Percentiles rank a stretch among this genome's conserved stretches.
These are phyloP conservation scores for Ogataea pignaliae DNA, from an alignment of 805 yeast species.

Conservation along the genomic window DNA sequence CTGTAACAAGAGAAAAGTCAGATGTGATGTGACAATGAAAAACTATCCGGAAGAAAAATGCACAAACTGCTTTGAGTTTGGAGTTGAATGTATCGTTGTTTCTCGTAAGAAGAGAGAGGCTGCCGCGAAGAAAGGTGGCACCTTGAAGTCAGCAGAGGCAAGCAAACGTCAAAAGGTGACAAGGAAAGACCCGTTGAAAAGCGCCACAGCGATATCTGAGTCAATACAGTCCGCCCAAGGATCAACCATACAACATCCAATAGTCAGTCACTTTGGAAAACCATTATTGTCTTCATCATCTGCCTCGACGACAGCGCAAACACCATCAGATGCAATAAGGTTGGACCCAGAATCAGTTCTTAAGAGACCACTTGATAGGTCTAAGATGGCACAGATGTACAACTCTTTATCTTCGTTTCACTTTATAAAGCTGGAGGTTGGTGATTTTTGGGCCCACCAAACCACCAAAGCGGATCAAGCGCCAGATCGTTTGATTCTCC, in stretches of 20 bases:
- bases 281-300: too few species aligned
- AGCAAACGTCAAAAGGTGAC: background rate
- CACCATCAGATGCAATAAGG: background rate
- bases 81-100: conserved; percentile 1
- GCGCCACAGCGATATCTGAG: too few species aligned
- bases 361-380: background rate
- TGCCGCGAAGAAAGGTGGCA: background rate
- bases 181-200: background rate
- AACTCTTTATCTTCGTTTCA: background rate
- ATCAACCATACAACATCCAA: background rate
- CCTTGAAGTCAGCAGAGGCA: background rate
- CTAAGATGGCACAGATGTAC: conserved; percentile 1
- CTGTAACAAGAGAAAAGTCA: conserved; percentile 2
- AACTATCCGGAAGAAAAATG: background rate
- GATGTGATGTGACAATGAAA: conserved; percentile 2
- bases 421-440: background rate
- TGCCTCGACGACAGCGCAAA: background rate
- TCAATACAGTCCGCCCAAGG: background rate
- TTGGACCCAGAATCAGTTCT: background rate
- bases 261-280: background rate
- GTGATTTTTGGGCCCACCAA: conserved; percentile 1
- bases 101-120: conserved; percentile 1
- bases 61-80: conserved; percentile 3
- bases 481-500: conserved; percentile 43
- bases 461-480: background rate